Evolutionary conservation across 129 eudicot genomes (phyloP).

Genomic region (sunflower (Helianthus annuus)): DNA sequence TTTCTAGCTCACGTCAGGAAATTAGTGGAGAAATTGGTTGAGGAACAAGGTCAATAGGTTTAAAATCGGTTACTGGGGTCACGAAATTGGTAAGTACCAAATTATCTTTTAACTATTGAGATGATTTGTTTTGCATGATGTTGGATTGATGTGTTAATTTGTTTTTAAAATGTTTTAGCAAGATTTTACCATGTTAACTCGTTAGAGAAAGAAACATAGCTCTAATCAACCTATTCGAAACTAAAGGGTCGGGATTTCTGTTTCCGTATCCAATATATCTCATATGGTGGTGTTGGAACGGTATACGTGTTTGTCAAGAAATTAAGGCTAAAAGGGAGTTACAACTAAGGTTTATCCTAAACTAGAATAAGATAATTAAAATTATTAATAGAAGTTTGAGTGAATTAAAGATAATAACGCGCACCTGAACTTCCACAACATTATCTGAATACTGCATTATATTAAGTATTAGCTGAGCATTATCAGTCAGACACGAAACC

Average conservation of each 20-base stretch:
- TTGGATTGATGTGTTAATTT: no score
- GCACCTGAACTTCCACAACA: conserved; percentile 70
- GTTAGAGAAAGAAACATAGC: no score
- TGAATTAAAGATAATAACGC: neutral
- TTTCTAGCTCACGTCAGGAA: no score
- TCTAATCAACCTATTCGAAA: no score
- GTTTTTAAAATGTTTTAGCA: no score
- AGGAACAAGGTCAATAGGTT: no score
- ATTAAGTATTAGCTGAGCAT: conserved; percentile 49
- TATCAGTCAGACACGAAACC: conserved; percentile 52
- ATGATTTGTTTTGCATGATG: no score
- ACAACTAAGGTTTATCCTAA: conserved; percentile 1
- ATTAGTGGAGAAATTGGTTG: no score
- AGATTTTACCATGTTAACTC: no score
- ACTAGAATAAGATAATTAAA: neutral
- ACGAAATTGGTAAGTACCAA: no score
- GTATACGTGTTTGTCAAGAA: neutral
- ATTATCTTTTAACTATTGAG: no score
- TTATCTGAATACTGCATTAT: conserved; percentile 45
- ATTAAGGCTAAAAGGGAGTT: neutral
- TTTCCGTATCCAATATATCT: neutral
- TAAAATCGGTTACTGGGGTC: no score
- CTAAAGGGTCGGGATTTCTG: neutral
- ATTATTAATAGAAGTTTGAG: conserved; percentile 2
- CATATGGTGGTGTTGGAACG: neutral